Evolutionary conservation across 1,139 yeast genomes (phyloP), one percentile per base, ranked within the genome.

Genomic region (Pichia sp.): DNA sequence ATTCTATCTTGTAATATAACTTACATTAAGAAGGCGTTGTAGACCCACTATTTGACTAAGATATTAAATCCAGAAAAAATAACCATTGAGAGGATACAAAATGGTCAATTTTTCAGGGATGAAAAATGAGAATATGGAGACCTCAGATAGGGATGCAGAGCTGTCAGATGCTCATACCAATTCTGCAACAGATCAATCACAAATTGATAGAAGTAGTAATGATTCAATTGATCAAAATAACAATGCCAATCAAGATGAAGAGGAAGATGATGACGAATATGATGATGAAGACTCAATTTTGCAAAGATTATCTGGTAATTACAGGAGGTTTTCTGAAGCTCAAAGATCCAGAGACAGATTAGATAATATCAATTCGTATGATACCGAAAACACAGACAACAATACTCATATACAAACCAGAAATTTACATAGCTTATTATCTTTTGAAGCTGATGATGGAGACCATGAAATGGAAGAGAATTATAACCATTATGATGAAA

Each of bases 251-350:
- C 43, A 40, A 12, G 54, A 44, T 22, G 55, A 50, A 8, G 40
- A 43, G n/a, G n/a, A n/a, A n/a, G 57, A 49, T 7, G 56, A 59
- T 24, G 65, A 59, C 9, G 57, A 54, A 12, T n/a, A n/a, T 2
- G 64, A 60, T n/a, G 63, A 62, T 18, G 66, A 57, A 25, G 51
- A 51, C 11, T 51, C 56, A 0, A 57, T 57, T 9, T 39, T 63
- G 16, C 46, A 55, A 8, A 47, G 67, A 39, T 49, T 63, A 9
- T 57, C 65, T 2, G 63, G 59, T 4, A 62, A 61, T 42, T 62
- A 61, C 40, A 53, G 66, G 43, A 51, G 62, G 3, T 61, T 54
- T 42, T 61, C 66, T 1, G 63, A 57, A 43, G 52, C 58, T 4
- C 55, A 58, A 39, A 44, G 47, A 52, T 37, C 44, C 23, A 47